phyloP scores from a whole-genome alignment of 2,329 filamentous ascomycete species.

The Paecilomyces niveus region DNA sequence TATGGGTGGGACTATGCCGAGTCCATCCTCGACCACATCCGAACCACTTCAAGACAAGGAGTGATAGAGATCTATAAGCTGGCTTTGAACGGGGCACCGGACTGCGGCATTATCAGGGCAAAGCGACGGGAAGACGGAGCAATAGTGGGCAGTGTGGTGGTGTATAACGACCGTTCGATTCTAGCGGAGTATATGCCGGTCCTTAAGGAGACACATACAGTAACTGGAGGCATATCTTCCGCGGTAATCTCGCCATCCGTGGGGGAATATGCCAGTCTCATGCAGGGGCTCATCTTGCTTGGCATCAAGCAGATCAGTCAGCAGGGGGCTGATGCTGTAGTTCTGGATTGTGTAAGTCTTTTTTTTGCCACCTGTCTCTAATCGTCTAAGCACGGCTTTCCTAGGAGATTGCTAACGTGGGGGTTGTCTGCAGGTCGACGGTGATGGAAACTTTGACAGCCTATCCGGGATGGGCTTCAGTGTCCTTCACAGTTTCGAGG shows the following conservation, averaged over 20 bases:
- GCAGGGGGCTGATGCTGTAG: slow-evolving; percentile 63
- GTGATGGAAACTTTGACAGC: slow-evolving; percentile 66
- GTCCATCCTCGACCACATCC: slow-evolving; percentile 66
- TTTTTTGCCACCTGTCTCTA: slow-evolving; percentile 11
- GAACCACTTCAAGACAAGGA: slow-evolving; percentile 66
- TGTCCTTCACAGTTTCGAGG: slow-evolving; percentile 72
- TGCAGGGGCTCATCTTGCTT: slow-evolving; percentile 74
- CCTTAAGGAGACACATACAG: slow-evolving; percentile 51
- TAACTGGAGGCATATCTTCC: slow-evolving; percentile 68
- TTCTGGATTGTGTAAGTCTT: slow-evolving; percentile 79
- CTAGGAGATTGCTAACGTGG: background rate
- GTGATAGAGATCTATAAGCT: slow-evolving; percentile 72
- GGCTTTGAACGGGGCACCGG: slow-evolving; percentile 62
- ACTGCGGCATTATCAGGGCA: slow-evolving; percentile 76
- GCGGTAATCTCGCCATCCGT: slow-evolving; percentile 65
- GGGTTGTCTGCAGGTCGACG: slow-evolving; percentile 50
- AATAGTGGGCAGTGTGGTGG: slow-evolving; percentile 72
- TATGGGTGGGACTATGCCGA: slow-evolving; percentile 71
- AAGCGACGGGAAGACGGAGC: slow-evolving; percentile 61
- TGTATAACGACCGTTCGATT: slow-evolving; percentile 64
- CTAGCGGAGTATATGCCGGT: slow-evolving; percentile 64
- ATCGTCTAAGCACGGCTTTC: background rate
- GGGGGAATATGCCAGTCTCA: slow-evolving; percentile 61
- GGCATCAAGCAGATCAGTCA: slow-evolving; percentile 76
- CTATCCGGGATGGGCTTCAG: slow-evolving; percentile 74